A percentile compares a stretch with the other conserved stretches of the same genome.
Conservation (phyloP, 164 flowering plant species). For the Amborella trichopoda region DNA sequence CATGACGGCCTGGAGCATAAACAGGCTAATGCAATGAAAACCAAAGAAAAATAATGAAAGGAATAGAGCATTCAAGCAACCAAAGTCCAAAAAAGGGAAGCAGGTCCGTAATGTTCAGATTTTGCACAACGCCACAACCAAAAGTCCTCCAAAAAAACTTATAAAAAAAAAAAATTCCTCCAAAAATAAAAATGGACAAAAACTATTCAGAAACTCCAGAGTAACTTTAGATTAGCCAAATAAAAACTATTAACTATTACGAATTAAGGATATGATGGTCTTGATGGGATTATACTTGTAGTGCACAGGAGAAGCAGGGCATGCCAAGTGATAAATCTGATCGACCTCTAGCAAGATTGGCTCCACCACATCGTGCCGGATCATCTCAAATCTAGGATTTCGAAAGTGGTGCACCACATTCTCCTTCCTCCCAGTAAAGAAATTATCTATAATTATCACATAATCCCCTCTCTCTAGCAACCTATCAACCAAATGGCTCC, state of each 20-base stretch:
- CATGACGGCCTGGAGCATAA: no score
- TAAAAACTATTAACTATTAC: not conserved
- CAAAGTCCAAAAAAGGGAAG: no score
- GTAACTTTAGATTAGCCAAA: not conserved
- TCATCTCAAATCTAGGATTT: constrained; percentile 80
- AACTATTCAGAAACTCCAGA: not conserved
- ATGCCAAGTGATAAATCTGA: constrained; percentile 94
- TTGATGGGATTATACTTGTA: constrained; percentile 92
- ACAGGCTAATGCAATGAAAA: no score
- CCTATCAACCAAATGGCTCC: constrained; percentile 92
- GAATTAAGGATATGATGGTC: constrained; percentile 79
- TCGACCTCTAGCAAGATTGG: constrained; percentile 96
- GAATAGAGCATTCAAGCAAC: no score
- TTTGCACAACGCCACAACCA: no score
- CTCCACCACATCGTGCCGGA: constrained; percentile 92
- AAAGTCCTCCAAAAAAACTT: no score
- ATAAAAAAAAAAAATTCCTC: no score
- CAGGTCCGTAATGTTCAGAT: no score
- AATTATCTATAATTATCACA: constrained; percentile 90
- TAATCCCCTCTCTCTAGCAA: constrained; percentile 68
- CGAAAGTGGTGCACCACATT: constrained; percentile 77
- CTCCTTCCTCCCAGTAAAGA: constrained; percentile 94
- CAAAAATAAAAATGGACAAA: no score
- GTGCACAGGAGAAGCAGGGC: constrained; percentile 97
- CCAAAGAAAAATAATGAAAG: no score